A percentile compares a stretch with the other conserved stretches of the same genome.
Evolutionary conservation across 495 filamentous ascomycete genomes (phyloP).

Genomic region (Penicillium lagena): DNA sequence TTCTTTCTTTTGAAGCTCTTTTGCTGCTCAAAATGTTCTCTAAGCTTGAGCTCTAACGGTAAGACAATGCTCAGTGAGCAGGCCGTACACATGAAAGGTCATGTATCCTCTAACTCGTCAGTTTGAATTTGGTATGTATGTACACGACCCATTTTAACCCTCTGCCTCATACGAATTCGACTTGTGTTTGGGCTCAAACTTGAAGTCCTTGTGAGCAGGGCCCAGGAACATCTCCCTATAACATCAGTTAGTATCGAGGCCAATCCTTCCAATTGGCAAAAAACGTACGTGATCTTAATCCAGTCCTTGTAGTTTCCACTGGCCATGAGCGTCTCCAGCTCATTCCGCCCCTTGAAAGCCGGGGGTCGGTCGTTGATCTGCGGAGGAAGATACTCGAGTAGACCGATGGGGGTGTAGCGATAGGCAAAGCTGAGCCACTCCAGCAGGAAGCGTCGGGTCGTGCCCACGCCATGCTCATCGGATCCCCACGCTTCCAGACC

Average conservation of each 20-base stretch:
- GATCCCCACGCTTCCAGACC: conserved; percentile 92
- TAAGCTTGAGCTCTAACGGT: too few species aligned
- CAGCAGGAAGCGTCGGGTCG: conserved; percentile 80
- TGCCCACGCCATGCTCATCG: conserved; percentile 87
- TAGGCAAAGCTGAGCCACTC: conserved; percentile 92
- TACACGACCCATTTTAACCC: conserved; percentile 30
- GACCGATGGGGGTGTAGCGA: conserved; percentile 83
- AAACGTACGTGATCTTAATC: conserved; percentile 91
- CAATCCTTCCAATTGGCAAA: not conserved
- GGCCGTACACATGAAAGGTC: too few species aligned
- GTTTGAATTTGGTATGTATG: not conserved
- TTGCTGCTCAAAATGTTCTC: too few species aligned
- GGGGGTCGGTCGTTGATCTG: conserved; percentile 83
- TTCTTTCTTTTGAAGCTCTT: too few species aligned
- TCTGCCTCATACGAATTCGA: conserved; percentile 72
- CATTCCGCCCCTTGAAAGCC: conserved; percentile 72
- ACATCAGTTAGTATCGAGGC: conserved; percentile 7
- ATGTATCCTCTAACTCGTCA: too few species aligned
- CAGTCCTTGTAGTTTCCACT: conserved; percentile 92
- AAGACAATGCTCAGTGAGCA: too few species aligned
- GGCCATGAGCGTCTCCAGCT: conserved; percentile 83
- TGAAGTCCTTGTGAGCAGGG: conserved; percentile 80
- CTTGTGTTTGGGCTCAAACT: conserved; percentile 98
- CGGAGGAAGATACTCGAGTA: conserved; percentile 83
- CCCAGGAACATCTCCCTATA: conserved; percentile 94